Evolutionary conservation across 371 early-diverging fungal genomes (phyloP), one percentile per base, ranked within the genome.

Genomic region (Lichtheimia hyalospora): DNA sequence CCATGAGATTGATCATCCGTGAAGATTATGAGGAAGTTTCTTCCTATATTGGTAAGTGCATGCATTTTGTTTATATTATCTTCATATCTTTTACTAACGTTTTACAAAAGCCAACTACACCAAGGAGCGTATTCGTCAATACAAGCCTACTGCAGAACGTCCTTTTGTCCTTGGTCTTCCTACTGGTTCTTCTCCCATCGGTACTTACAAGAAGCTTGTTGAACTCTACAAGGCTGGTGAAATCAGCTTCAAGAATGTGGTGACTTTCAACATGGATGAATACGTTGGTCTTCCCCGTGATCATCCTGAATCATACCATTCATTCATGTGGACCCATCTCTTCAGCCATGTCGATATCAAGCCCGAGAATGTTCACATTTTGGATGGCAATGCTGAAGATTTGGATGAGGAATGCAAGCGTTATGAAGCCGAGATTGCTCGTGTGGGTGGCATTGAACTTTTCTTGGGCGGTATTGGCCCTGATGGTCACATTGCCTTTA

Each of bases 401-500:
- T 66, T 94, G 55, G 89, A 92, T 48, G 83, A 77, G 34, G 93
- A 93, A 68, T 94, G 94, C 69, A 73, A 77, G 59, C 79, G 83
- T 24, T 94, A 85, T 55, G 94, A 94, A 68, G 89, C 87, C 48
- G 87, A 84, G 67, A 94, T 94, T 49, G 79, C 79, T 13, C 75
- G 79, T 4, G 82, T 84, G 21, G 94, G 94, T 48, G 94, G 94
- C 14, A 90, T 94, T 48, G 94, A 92, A 71, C 79, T 92, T 41
- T 92, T 92, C 69, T 65, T 92, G 56, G 87, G 92, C 34, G 92
- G 87, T 21, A 91, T 93, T 56, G 94, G 94, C 6, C 93, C 94
- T 3, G 94, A 94, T 69, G 94, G 94, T 39, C 94, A 94, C 65
- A 92, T 94, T 69, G 94, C 94, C 12, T 94, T 94, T 64, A 94